Evolutionary conservation across 768 basidiomycete species (phyloP).

Genomic region (Serendipita sp.): DNA sequence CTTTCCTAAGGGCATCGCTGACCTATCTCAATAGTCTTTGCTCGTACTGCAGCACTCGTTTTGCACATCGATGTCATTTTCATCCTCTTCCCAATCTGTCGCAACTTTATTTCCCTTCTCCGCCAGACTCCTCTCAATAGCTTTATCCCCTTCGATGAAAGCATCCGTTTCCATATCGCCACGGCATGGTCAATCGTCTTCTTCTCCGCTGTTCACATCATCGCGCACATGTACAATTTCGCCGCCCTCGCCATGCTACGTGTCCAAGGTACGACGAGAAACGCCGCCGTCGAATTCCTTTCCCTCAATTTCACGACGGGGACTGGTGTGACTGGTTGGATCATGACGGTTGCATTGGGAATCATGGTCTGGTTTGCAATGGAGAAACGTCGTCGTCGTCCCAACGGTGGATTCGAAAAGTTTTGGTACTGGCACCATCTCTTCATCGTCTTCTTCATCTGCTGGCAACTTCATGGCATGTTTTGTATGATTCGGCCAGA

Average conservation of each 20-base stretch:
- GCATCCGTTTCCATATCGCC: conserved; percentile 78
- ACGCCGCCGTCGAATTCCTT: conserved; percentile 56
- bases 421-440: conserved; percentile 87
- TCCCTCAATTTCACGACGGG: conserved; percentile 66
- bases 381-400: conserved; percentile 59
- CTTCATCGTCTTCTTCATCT: conserved; percentile 82
- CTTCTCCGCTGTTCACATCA: conserved; percentile 58
- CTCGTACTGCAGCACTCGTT: conserved; percentile 75
- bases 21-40: conserved; percentile 42
- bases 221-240: conserved; percentile 81
- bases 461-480: conserved; percentile 92
- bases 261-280: conserved; percentile 33
- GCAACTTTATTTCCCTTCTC: conserved; percentile 82
- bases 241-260: conserved; percentile 43
- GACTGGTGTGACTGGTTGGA: conserved; percentile 73
- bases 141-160: conserved; percentile 87
- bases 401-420: conserved; percentile 45
- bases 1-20: not conserved
- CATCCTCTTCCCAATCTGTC: conserved; percentile 88
- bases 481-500: conserved; percentile 95
- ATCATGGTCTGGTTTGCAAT: conserved; percentile 75
- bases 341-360: conserved; percentile 59
- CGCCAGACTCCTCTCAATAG: conserved; percentile 73
- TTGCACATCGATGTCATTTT: conserved; percentile 84
- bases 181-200: conserved; percentile 82